Base-by-base conservation (phyloP, 257 asterid species). In the Misopates orontium region DNA sequence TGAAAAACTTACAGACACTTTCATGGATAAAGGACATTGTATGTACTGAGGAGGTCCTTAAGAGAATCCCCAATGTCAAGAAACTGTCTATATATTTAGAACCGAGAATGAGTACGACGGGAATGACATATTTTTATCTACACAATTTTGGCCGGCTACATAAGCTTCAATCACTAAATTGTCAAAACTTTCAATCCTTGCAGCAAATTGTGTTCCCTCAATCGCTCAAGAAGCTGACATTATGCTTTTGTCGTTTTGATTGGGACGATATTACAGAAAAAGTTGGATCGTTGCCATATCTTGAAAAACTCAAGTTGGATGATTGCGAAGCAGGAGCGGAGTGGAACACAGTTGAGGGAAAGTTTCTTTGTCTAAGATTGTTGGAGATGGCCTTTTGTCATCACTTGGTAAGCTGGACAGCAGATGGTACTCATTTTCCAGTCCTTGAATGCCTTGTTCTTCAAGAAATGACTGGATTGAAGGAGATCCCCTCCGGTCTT, bases 161-260 rank as follows among this genome's bases (percentile, higher is more conserved):
- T 19, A 64, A 64, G 18, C 60, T 64, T 15, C 60, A 50, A 16
- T 49, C 39, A 20, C 51, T 64, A 17, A 11, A 17, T 12, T 40
- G 4, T 2, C n/a, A n/a, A n/a, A 18, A 18, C 11, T 8, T 2
- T n/a, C 8, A 50, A 18, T 50, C 50, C 39, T 31, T 69, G 52
- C 41, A 21, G 13, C 28, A 17, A 18, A 3, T 69, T n/a, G 20
- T 3, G 5, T 23, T 69, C 4, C 67, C 68, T 1, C 5, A 0
- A 20, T 69, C 67, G 1, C 67, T 69, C 47, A 69, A 50, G 67
- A 50, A 58, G 67, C 17, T 69, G 52, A 28, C 24, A 22, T 69
- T 69, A 17, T 2, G 3, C 15, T 17, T 36, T 3, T 45, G 54
- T 19, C 14, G 24, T 23, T 47, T 69, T 32, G 9, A 32, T 1